A percentile compares a stretch with the other conserved stretches of the same genome.
Conservation (phyloP, 163 green algal genomes). For the Volvox carteri region DNA sequence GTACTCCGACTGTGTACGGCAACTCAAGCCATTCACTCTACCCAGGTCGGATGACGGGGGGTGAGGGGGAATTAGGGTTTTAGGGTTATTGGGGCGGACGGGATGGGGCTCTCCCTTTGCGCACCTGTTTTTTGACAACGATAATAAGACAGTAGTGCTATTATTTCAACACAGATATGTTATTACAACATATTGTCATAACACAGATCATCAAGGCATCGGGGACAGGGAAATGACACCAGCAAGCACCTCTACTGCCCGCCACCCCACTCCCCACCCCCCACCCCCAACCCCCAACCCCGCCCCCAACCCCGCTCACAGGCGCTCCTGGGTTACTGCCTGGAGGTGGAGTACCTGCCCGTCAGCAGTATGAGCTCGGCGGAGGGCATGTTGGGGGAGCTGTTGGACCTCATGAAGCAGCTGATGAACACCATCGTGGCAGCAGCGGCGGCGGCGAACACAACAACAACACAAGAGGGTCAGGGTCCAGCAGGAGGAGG, state of each 20-base stretch:
- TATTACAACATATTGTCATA: background rate
- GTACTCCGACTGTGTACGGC: constrained; percentile 35
- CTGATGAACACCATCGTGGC: background rate
- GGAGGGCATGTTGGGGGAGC: constrained; percentile 31
- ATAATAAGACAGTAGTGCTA: background rate
- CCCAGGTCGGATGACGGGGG: background rate
- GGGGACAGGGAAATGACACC: too few relatives aligned
- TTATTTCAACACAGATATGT: background rate
- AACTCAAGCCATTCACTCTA: constrained; percentile 35
- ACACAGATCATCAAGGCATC: background rate
- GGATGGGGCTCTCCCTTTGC: too few relatives aligned
- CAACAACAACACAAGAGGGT: background rate
- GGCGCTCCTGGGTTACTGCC: constrained; percentile 41
- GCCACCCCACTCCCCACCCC: background rate
- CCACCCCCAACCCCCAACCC: background rate
- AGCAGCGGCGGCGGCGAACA: too few relatives aligned
- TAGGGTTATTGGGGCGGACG: background rate
- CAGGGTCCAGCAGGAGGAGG: background rate
- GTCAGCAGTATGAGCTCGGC: background rate
- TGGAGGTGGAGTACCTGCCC: constrained; percentile 53
- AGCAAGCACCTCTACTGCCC: background rate
- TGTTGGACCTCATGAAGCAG: constrained; percentile 46
- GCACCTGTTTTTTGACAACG: too few relatives aligned
- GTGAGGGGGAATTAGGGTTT: background rate
- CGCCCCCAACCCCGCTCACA: background rate